These are phyloP conservation scores for Lonicera japonica DNA, from an alignment of 129 eudicot species.

Conservation along the genomic window DNA sequence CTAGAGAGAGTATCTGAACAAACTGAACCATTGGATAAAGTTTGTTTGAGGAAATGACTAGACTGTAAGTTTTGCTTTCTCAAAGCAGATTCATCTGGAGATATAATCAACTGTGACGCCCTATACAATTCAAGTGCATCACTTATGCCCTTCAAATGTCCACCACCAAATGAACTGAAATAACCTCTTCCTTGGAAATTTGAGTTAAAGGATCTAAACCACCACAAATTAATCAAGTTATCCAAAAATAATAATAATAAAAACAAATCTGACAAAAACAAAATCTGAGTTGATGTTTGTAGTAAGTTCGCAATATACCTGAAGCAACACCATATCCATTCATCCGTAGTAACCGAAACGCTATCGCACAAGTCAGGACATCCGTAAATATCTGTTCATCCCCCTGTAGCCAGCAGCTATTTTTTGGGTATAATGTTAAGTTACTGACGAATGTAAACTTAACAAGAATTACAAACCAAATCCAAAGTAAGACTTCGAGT, in stretches of 20 bases:
- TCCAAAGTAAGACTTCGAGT: not conserved
- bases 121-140: conserved; percentile 50
- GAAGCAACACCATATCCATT: conserved; percentile 79
- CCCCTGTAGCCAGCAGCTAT: conserved; percentile 69
- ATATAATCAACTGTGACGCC: conserved; percentile 53
- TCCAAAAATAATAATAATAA: no score
- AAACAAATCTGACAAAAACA: not conserved
- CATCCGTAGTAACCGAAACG: conserved; percentile 58
- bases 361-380: conserved; percentile 53
- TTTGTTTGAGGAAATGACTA: conserved; percentile 29
- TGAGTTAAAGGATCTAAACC: conserved; percentile 42
- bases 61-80: conserved; percentile 34
- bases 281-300: not conserved
- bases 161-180: conserved; percentile 29
- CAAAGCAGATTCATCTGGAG: conserved; percentile 42
- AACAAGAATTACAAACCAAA: not conserved
- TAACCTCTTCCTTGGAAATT: conserved; percentile 26
- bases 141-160: conserved; percentile 36
- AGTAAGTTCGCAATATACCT: conserved; percentile 31
- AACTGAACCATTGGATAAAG: conserved; percentile 17
- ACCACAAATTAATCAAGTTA: conserved; percentile 15
- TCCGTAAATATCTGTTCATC: conserved; percentile 65
- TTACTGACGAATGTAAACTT: not conserved
- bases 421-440: conserved; percentile 20
- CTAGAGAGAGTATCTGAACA: conserved; percentile 27